Evolutionary conservation across 495 filamentous ascomycete genomes (phyloP).

Genomic region (Halenospora varia): DNA sequence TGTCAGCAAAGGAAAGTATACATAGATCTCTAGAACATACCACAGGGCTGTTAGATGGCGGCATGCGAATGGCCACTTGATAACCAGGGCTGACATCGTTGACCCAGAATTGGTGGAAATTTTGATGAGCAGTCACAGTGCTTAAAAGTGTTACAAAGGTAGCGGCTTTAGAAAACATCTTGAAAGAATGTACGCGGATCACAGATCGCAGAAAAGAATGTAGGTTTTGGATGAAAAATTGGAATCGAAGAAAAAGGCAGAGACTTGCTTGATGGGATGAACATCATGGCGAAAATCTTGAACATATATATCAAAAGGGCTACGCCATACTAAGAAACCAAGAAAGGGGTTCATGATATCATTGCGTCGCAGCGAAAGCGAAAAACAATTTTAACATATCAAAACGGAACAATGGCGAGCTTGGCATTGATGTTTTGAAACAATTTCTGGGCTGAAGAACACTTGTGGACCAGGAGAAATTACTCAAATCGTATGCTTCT

Average conservation of each 20-base stretch:
- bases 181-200: conserved; percentile 9
- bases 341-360: too few species aligned
- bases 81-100: conserved; percentile 34
- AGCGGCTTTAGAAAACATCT: conserved; percentile 13
- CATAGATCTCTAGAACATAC: conserved; percentile 3
- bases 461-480: too few species aligned
- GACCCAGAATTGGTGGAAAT: conserved; percentile 36
- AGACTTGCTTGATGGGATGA: not conserved
- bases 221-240: conserved; percentile 19
- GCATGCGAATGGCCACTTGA: conserved; percentile 32
- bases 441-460: too few species aligned
- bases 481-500: too few species aligned
- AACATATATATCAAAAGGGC: too few species aligned
- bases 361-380: not conserved
- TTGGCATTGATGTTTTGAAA: not conserved
- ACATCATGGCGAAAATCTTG: not conserved
- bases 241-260: conserved; percentile 8
- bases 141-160: conserved; percentile 15
- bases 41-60: conserved; percentile 35
- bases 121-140: conserved; percentile 32
- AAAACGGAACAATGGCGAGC: not conserved
- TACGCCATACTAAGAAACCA: too few species aligned
- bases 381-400: not conserved
- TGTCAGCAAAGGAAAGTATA: not conserved
- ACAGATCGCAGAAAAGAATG: conserved; percentile 15